phyloP scores from a whole-genome alignment of 805 yeast genomes.

The Saccharomycopsis sp. region DNA sequence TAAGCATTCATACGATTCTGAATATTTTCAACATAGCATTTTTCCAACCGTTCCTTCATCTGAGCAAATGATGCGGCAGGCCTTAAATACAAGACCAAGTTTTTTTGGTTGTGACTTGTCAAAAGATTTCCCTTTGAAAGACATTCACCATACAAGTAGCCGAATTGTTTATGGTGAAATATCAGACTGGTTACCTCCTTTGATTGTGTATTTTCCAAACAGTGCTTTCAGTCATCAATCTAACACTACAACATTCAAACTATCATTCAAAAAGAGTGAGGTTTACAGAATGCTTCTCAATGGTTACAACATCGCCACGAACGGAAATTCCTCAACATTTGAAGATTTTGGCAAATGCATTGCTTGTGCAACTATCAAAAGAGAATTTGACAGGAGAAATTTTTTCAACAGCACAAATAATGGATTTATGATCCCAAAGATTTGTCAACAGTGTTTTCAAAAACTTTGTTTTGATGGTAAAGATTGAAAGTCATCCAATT shows the following conservation, averaged over 20 bases:
- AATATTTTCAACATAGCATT: conserved; percentile 29
- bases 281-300: conserved; percentile 53
- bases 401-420: conserved; percentile 18
- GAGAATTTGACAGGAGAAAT: conserved; percentile 38
- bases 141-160: no score
- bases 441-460: conserved; percentile 32
- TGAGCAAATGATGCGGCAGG: conserved; percentile 36
- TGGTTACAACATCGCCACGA: conserved; percentile 59
- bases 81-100: conserved; percentile 52
- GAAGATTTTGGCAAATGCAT: conserved; percentile 38
- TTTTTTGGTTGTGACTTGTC: conserved; percentile 95
- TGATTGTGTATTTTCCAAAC: conserved; percentile 69
- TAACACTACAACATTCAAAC: conserved; percentile 62
- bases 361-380: conserved; percentile 48
- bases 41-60: conserved; percentile 60
- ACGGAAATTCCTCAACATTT: conserved; percentile 34
- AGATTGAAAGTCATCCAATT: no score
- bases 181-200: conserved; percentile 58
- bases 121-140: no score
- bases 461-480: conserved; percentile 32
- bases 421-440: conserved; percentile 25
- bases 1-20: not conserved
- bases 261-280: conserved; percentile 51
- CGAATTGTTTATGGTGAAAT: no score
- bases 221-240: conserved; percentile 53